phyloP scores from a whole-genome alignment of 768 basidiomycete species.

The Tricholoma matsutake region DNA sequence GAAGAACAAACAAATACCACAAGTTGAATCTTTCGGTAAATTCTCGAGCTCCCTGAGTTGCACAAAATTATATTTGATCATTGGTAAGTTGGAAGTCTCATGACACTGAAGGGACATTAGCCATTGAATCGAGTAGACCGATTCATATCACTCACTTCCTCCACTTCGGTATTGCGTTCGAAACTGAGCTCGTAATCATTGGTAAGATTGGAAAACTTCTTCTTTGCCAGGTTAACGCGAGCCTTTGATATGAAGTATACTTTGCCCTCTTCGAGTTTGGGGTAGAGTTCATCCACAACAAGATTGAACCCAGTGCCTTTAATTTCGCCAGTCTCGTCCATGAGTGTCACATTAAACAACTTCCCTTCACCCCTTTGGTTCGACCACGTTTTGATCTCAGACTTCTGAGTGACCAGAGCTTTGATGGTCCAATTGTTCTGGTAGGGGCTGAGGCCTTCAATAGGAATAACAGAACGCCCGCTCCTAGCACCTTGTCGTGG shows the following conservation, averaged over 20 bases:
- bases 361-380: constrained; percentile 92
- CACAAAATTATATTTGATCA: constrained; percentile 82
- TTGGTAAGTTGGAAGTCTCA: constrained; percentile 73
- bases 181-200: constrained; percentile 93
- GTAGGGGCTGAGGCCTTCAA: constrained; percentile 93
- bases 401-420: constrained; percentile 86
- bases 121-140: neutral
- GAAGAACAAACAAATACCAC: constrained; percentile 54
- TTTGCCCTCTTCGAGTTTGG: constrained; percentile 86
- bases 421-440: constrained; percentile 99
- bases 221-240: constrained; percentile 92
- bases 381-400: constrained; percentile 86
- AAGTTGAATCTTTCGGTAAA: constrained; percentile 74
- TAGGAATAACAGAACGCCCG: constrained; percentile 60
- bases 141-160: constrained; percentile 54
- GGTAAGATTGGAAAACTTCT: constrained; percentile 85
- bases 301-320: constrained; percentile 89
- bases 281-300: constrained; percentile 77
- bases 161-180: constrained; percentile 81
- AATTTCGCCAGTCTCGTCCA: constrained; percentile 95
- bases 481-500: constrained; percentile 17
- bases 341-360: constrained; percentile 86
- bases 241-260: constrained; percentile 91
- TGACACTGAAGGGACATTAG: constrained; percentile 55
- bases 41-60: constrained; percentile 58